Evolutionary conservation across 208 protist genomes (phyloP).

Genomic region (Lotmaria passim): DNA sequence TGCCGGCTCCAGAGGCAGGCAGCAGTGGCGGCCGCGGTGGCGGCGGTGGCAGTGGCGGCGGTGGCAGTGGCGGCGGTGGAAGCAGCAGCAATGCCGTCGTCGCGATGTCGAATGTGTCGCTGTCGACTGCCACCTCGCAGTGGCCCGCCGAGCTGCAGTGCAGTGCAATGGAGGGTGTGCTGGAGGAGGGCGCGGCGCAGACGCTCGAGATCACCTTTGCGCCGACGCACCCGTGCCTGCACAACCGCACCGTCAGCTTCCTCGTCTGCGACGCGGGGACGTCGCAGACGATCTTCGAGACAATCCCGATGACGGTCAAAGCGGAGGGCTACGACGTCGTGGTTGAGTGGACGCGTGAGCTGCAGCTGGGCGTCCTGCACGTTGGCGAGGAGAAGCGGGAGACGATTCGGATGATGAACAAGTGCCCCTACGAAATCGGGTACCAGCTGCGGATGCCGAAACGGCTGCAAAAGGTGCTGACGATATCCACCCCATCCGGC

Average conservation of each 20-base stretch:
- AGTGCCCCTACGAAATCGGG: constrained; percentile 93
- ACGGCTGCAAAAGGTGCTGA: constrained; percentile 66
- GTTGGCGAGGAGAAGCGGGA: constrained; percentile 87
- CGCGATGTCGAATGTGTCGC: constrained; percentile 4
- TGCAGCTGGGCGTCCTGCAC: constrained; percentile 92
- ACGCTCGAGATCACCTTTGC: constrained; percentile 71
- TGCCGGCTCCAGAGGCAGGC: constrained; percentile 14
- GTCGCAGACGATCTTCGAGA: constrained; percentile 60
- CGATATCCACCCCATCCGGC: constrained; percentile 62
- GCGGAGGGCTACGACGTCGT: constrained; percentile 94
- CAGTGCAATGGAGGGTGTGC: constrained; percentile 58
- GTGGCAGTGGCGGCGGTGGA: neutral
- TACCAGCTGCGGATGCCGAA: constrained; percentile 88
- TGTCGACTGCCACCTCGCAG: constrained; percentile 36
- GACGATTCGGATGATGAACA: constrained; percentile 89
- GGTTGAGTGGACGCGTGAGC: constrained; percentile 88
- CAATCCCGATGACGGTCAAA: constrained; percentile 73
- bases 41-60: constrained; percentile 1
- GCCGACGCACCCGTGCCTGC: constrained; percentile 73
- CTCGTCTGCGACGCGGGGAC: constrained; percentile 57
- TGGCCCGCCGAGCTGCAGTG: constrained; percentile 79
- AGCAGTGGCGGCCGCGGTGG: neutral
- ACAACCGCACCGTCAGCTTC: constrained; percentile 67
- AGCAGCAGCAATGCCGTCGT: neutral
- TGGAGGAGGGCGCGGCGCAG: constrained; percentile 64